Evolutionary conservation across 805 yeast genomes (phyloP), one percentile per base, ranked within the genome.

Genomic region (Hanseniaspora lachancei): DNA sequence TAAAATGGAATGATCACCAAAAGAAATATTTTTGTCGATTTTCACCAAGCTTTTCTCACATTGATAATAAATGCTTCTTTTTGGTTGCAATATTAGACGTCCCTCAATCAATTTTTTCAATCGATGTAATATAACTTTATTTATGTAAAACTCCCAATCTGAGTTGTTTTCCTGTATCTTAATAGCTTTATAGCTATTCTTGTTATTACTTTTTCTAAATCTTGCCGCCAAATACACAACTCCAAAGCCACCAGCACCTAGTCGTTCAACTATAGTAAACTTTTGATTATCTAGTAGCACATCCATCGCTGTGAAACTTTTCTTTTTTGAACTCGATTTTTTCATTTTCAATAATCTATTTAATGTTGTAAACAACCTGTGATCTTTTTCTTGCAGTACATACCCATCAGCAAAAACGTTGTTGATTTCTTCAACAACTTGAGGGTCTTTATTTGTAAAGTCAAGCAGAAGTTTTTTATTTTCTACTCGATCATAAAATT

Each of bases 181-280:
- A 53, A 89, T 68, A 0, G 96, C 95, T 51, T 74, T 76, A 36
- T 77, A 62, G 0, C 68, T 64, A 1, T 86, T 87, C 9, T 68
- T 65, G 58, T 78, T 74, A 13, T 75, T 71, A 64, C 85, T 89
- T 15, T 40, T 35, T 21, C 3, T 6, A 20, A 20, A 9, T 2
- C 39, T 47, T 23, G 16, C 36, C 1, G 85, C 81, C 23, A 87
- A 69, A 64, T 80, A 87, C 0, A 87, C 95, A 1, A 79, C 74
- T 0, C 89, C 95, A 69, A 73, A 82, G 0, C 89, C 93, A n/a
- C 95, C 95, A 62, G 76, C 77, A 0, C 96, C 96, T 13, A 89
- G 68, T 62, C 79, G 78, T 49, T 42, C 35, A 9, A 18, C 15
- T 9, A 50, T 42, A 12, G 24, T 42, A 18, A 9, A 50, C 16